phyloP scores from a whole-genome alignment of 352 stramenopile genomes.

The Pythium brassicae region DNA sequence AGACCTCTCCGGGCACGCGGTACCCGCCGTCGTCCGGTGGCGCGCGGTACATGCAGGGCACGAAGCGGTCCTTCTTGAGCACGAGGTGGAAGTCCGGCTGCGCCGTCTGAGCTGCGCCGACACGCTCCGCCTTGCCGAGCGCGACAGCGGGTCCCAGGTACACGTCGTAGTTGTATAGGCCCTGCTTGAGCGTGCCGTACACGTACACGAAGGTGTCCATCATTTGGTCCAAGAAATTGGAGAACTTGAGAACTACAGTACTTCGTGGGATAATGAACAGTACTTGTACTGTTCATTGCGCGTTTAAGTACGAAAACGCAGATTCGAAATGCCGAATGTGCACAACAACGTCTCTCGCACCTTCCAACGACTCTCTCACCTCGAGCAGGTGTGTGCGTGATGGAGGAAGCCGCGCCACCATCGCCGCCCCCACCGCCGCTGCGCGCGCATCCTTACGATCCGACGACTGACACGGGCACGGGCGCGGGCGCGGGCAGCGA shows the following conservation, averaged over 20 bases:
- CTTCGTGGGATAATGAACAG: background rate
- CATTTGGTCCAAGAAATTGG: too few species aligned
- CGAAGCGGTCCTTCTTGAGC: slow-evolving; percentile 50
- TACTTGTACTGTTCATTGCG: background rate
- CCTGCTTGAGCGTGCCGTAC: slow-evolving; percentile 77
- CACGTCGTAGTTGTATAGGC: slow-evolving; percentile 63
- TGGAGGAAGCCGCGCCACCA: background rate
- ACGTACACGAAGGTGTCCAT: slow-evolving; percentile 62
- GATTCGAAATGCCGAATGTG: too few species aligned
- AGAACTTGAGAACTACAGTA: too few species aligned
- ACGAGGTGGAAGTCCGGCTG: slow-evolving; percentile 52
- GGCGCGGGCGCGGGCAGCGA: slow-evolving; percentile 2
- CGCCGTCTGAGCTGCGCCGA: slow-evolving; percentile 34
- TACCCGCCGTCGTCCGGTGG: slow-evolving; percentile 27
- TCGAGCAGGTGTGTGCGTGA: background rate
- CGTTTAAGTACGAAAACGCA: background rate
- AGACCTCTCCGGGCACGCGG: slow-evolving; percentile 55
- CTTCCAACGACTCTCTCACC: background rate
- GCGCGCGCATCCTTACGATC: slow-evolving; percentile 11
- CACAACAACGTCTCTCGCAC: background rate
- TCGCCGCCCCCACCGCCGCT: background rate
- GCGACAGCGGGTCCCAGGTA: slow-evolving; percentile 53
- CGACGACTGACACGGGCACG: slow-evolving; percentile 10
- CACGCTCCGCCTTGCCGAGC: slow-evolving; percentile 42
- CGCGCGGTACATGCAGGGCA: slow-evolving; percentile 62